These are phyloP conservation scores for Trifolium pratense DNA, from an alignment of 306 rosid species.

Conservation along the genomic window DNA sequence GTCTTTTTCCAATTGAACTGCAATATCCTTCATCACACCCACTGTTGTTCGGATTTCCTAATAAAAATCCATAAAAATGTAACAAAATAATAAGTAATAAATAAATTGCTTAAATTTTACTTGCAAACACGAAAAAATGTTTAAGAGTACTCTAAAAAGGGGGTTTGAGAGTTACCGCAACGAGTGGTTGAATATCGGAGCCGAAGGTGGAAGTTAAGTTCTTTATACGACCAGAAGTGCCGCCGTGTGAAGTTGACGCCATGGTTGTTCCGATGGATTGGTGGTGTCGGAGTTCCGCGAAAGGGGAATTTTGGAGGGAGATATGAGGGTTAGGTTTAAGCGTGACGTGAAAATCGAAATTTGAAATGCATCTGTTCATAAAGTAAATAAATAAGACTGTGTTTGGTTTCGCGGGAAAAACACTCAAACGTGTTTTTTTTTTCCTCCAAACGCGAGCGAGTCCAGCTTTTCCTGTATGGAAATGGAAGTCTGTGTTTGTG, in stretches of 20 bases:
- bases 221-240: slow-evolving; percentile 53
- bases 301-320: slow-evolving; percentile 42
- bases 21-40: slow-evolving; percentile 69
- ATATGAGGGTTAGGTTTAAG: neutral
- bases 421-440: too few species aligned
- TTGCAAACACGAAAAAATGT: neutral
- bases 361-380: slow-evolving; percentile 2
- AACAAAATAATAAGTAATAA: neutral
- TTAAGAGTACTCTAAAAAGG: slow-evolving; percentile 8
- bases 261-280: slow-evolving; percentile 36
- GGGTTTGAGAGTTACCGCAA: slow-evolving; percentile 54
- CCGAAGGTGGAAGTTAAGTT: slow-evolving; percentile 53
- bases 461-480: too few species aligned
- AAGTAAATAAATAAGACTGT: neutral
- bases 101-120: neutral
- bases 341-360: neutral
- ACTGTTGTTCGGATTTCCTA: slow-evolving; percentile 70
- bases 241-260: slow-evolving; percentile 67
- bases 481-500: too few species aligned
- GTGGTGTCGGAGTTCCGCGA: neutral
- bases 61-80: slow-evolving; percentile 34
- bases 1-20: slow-evolving; percentile 76
- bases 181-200: slow-evolving; percentile 67
- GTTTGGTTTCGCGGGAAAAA: too few species aligned
- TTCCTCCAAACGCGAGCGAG: too few species aligned